Evolutionary conservation across 805 yeast genomes (phyloP).

Genomic region (Pachysolen tannophilus): DNA sequence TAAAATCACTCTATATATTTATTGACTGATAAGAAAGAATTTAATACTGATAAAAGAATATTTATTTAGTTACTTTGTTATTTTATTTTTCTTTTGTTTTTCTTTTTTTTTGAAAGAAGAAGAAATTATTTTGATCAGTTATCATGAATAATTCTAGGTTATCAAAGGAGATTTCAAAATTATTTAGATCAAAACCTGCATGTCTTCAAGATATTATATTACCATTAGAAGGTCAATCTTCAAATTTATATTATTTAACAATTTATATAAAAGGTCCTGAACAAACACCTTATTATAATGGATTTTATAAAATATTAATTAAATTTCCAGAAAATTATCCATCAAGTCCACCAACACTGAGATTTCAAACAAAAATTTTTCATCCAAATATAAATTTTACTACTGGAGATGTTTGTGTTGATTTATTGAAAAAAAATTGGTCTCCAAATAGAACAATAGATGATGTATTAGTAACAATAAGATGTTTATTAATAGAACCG

Average conservation of each 20-base stretch:
- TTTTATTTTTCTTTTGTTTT: no score
- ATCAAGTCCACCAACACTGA: slow-evolving; percentile 93
- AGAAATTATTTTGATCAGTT: no score
- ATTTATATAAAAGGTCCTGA: not conserved
- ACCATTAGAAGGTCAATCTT: not conserved
- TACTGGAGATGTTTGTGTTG: slow-evolving; percentile 90
- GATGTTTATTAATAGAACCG: slow-evolving; percentile 55
- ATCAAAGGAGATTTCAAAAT: not conserved
- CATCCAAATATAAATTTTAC: slow-evolving; percentile 96
- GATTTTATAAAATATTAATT: slow-evolving; percentile 26
- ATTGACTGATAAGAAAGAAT: no score
- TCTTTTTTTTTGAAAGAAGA: no score
- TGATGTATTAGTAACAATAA: slow-evolving; percentile 87
- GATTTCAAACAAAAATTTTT: slow-evolving; percentile 91
- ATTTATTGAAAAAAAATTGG: slow-evolving; percentile 97
- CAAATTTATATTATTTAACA: not conserved
- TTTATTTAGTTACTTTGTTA: no score
- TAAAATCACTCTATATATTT: no score
- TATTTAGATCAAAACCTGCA: not conserved
- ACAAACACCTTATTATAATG: not conserved
- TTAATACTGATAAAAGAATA: no score
- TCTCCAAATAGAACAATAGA: slow-evolving; percentile 97
- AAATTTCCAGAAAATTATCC: slow-evolving; percentile 99
- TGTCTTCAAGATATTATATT: not conserved
- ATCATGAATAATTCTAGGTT: no score